Conservation (phyloP, 257 asterid genomes). For the Euphrasia confusa region DNA sequence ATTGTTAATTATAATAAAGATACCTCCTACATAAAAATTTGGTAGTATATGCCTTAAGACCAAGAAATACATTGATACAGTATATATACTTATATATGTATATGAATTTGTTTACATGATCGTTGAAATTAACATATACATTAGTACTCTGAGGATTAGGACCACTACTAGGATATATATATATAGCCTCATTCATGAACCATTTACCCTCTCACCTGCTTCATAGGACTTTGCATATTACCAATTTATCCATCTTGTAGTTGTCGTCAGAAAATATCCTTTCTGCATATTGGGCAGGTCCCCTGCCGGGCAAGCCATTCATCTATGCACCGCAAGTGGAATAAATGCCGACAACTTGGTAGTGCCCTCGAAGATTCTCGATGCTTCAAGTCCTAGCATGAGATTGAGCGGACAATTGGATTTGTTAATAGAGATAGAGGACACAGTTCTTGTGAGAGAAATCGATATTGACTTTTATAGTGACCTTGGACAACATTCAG, state of each 20-base stretch:
- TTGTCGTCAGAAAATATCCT: slow-evolving; percentile 33
- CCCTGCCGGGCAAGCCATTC: slow-evolving; percentile 75
- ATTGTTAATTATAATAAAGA: no score
- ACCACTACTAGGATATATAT: not conserved
- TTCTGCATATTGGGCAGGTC: slow-evolving; percentile 78
- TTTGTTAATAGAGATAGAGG: not conserved
- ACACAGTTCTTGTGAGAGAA: not conserved
- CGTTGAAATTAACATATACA: no score
- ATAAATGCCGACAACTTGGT: slow-evolving; percentile 63
- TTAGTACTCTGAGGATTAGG: not conserved
- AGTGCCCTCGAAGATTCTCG: slow-evolving; percentile 55
- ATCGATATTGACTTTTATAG: not conserved
- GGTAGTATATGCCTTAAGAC: no score
- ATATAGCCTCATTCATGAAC: slow-evolving; percentile 19
- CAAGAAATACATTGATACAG: no score
- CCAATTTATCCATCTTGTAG: not conserved
- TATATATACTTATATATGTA: no score
- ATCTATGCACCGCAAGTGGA: slow-evolving; percentile 69
- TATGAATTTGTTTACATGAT: no score
- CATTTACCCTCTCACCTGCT: not conserved
- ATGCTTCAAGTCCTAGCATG: slow-evolving; percentile 56
- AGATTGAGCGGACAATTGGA: not conserved
- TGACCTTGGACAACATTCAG: slow-evolving; percentile 6
- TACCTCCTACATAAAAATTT: no score
- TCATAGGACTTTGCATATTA: not conserved